Evolutionary conservation across 305 asterid genomes (phyloP).

Genomic region (Andrographis paniculata): DNA sequence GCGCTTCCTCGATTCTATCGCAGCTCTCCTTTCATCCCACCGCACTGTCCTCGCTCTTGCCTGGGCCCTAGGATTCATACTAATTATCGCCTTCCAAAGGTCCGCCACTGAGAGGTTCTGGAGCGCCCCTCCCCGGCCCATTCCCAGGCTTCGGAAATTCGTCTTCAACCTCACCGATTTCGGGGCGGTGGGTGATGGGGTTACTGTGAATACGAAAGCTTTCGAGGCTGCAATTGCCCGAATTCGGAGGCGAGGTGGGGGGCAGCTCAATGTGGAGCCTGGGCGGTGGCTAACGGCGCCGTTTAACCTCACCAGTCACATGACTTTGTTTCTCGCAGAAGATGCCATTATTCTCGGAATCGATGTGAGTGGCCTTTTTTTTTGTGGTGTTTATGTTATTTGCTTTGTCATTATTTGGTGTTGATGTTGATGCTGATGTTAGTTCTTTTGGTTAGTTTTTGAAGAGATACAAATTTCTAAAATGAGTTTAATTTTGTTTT

Average conservation of each 20-base stretch:
- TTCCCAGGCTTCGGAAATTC: conserved; percentile 59
- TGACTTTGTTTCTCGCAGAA: conserved; percentile 68
- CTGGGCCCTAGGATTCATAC: conserved; percentile 68
- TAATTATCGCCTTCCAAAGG: conserved; percentile 54
- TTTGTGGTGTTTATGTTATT: too few relatives aligned
- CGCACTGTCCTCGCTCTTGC: conserved; percentile 39
- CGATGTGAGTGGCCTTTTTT: conserved; percentile 39
- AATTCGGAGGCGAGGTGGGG: conserved; percentile 66
- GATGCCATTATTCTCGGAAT: conserved; percentile 75
- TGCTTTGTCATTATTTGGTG: not conserved
- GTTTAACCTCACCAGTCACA: conserved; percentile 79
- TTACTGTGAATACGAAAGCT: conserved; percentile 59
- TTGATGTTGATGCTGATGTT: not conserved
- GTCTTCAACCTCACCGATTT: conserved; percentile 67
- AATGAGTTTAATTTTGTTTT: too few relatives aligned
- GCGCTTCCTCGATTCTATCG: conserved; percentile 27
- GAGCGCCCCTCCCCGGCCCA: conserved; percentile 33
- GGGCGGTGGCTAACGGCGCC: conserved; percentile 93
- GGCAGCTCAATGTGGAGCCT: conserved; percentile 75
- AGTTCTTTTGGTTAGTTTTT: not conserved
- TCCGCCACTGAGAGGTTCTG: conserved; percentile 41
- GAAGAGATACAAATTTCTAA: too few relatives aligned
- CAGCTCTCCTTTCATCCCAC: conserved; percentile 28
- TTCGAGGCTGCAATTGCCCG: conserved; percentile 66
- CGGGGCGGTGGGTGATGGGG: conserved; percentile 89